Evolutionary conservation across 257 asterid genomes (phyloP).

Genomic region (Dorcoceras hygrometricum): DNA sequence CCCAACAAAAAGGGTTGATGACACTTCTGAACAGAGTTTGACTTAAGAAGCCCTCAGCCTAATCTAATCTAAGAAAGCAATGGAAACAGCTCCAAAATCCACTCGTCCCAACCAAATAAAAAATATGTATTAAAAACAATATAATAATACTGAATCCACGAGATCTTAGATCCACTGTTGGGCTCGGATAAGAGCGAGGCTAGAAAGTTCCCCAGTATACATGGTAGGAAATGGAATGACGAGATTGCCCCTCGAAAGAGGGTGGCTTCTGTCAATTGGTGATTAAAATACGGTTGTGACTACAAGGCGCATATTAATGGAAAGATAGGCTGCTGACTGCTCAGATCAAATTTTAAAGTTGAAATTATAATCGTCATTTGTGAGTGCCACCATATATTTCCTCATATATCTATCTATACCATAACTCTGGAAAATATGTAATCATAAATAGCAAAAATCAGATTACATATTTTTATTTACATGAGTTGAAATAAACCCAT

Average conservation of each 20-base stretch:
- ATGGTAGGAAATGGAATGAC: constrained; percentile 16
- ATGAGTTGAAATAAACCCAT: constrained; percentile 39
- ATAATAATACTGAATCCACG: neutral
- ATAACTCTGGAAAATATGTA: neutral
- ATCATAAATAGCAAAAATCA: neutral
- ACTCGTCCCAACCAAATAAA: neutral
- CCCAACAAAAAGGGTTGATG: neutral
- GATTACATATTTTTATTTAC: constrained; percentile 19
- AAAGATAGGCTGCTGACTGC: constrained; percentile 25
- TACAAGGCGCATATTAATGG: constrained; percentile 28
- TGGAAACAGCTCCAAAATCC: neutral
- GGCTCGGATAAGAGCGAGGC: constrained; percentile 16
- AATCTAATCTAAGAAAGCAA: no score
- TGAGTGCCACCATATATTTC: constrained; percentile 6
- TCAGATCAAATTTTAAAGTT: neutral
- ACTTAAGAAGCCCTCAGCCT: neutral
- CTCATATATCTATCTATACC: neutral
- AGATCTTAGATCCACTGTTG: neutral
- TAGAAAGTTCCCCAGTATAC: neutral
- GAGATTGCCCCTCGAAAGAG: constrained; percentile 8
- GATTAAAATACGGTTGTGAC: constrained; percentile 21
- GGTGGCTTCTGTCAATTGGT: constrained; percentile 27
- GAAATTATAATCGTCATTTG: constrained; percentile 34
- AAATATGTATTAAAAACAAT: no score
- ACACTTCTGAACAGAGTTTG: neutral